Conservation (phyloP, 345 rosid genomes). For the Lumnitzera littorea region DNA sequence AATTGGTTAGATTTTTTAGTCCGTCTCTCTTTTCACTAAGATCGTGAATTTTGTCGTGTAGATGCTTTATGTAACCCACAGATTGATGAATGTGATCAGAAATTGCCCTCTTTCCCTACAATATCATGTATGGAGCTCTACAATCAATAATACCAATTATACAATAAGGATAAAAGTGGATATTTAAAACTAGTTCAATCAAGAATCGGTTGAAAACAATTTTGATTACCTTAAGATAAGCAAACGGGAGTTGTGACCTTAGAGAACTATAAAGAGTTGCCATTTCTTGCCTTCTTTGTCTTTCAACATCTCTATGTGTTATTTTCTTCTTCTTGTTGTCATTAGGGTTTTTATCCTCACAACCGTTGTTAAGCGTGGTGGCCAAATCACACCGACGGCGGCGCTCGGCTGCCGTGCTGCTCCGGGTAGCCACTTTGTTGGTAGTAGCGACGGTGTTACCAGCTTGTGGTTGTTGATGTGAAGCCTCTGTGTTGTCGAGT, state of each 20-base stretch:
- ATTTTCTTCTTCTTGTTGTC: constrained; percentile 19
- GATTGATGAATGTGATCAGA: constrained; percentile 40
- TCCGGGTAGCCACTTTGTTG: no score
- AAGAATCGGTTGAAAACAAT: not conserved
- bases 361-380: not conserved
- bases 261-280: constrained; percentile 24
- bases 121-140: not conserved
- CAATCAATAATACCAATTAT: not conserved
- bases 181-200: not conserved
- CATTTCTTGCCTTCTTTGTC: constrained; percentile 43
- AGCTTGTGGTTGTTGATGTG: no score
- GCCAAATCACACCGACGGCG: not conserved
- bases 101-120: constrained; percentile 40
- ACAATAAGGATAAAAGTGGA: not conserved
- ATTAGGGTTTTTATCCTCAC: not conserved
- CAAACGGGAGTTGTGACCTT: constrained; percentile 25
- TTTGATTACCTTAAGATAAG: constrained; percentile 29
- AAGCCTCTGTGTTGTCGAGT: no score
- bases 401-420: no score
- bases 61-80: constrained; percentile 30
- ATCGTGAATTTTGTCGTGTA: constrained; percentile 21
- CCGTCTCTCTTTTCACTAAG: constrained; percentile 28
- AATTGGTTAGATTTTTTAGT: constrained; percentile 12
- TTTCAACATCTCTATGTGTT: constrained; percentile 29
- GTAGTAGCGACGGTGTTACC: no score